Percentiles rank a stretch among this genome's conserved stretches.
phyloP scores from a whole-genome alignment of 2,329 filamentous ascomycete genomes.

The Diaporthe aspalathi region DNA sequence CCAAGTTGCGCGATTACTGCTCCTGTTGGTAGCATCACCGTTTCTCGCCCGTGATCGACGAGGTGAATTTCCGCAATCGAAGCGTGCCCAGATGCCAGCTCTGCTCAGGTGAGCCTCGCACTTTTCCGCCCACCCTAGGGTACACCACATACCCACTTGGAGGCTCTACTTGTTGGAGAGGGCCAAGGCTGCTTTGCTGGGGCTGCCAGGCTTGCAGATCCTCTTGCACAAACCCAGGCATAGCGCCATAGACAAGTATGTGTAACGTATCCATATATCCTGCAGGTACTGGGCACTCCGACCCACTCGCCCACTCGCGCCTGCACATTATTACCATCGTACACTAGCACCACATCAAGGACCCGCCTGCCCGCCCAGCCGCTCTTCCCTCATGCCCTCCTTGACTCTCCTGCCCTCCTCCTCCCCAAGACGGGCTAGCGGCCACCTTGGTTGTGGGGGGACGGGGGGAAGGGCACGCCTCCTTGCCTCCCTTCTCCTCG shows the following conservation, averaged over 20 bases:
- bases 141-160: conserved; percentile 19
- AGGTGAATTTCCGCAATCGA: conserved; percentile 25
- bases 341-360: too few relatives aligned
- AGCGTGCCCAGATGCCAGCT: conserved; percentile 12
- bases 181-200: too few relatives aligned
- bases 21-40: background rate
- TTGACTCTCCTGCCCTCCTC: background rate
- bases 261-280: background rate
- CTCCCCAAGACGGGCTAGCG: conserved; percentile 20
- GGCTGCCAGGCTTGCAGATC: background rate
- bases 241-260: conserved; percentile 3
- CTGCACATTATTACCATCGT: background rate
- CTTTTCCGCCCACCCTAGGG: conserved; percentile 9
- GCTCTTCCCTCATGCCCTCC: too few relatives aligned
- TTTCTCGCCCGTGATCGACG: conserved; percentile 7
- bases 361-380: too few relatives aligned
- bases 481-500: conserved; percentile 12
- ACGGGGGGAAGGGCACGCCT: too few relatives aligned
- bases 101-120: conserved; percentile 24
- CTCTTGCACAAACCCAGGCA: conserved; percentile 30
- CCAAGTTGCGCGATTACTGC: conserved; percentile 26
- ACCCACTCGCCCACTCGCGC: conserved; percentile 16
- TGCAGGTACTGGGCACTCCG: conserved; percentile 13
- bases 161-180: too few relatives aligned
- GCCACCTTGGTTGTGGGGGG: conserved; percentile 10